Evolutionary conservation across 441 rosid genomes (phyloP), one percentile per base, ranked within the genome.

Genomic region (Breynia disticha): DNA sequence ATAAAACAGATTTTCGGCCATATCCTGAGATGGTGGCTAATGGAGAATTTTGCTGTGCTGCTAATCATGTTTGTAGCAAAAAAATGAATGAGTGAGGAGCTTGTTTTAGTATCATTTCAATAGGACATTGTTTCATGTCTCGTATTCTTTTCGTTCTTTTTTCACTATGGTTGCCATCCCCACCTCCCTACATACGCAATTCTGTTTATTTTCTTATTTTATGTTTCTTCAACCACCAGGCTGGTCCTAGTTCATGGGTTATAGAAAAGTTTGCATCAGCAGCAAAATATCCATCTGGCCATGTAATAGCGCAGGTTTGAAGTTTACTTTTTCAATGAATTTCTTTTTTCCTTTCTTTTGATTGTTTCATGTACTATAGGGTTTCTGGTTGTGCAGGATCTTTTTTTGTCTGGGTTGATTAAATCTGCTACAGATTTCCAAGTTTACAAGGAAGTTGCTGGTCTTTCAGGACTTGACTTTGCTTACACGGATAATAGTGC

Each of bases 401-500:
- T 93, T 57, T 93, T 77, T 59, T 55, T 82, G 38, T 77, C 87
- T 56, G 97, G 98, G 61, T 60, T 64, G 61, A 81, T 93, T 56
- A 83, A 83, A 54, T 88, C 97, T 59, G 72, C 88, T 0, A 93
- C 97, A 46, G 97, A 93, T 83, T 93, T 93, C 74, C 91, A 88
- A 81, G 81, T 93, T 48, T 93, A 93, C 80, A 78, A 62, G 67
- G 97, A 88, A 67, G 76, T 84, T 60, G 95, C 90, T 61, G 84
- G 88, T 71, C 95, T 93, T 67, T 88, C 98, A n/a, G 98, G 97
- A 66, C 83, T 93, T 66, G 98, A 88, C 78, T 88, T 93, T 76
- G 98, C 93, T 22, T 93, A 74, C 69, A 66, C 83, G 8, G 98
- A 93, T 64, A 77, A 78, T 18, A 70, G 83, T 72, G 91, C 86